Conservation (phyloP, 192 early-diverging fungal genomes). For the Powellomyces hirtus region DNA sequence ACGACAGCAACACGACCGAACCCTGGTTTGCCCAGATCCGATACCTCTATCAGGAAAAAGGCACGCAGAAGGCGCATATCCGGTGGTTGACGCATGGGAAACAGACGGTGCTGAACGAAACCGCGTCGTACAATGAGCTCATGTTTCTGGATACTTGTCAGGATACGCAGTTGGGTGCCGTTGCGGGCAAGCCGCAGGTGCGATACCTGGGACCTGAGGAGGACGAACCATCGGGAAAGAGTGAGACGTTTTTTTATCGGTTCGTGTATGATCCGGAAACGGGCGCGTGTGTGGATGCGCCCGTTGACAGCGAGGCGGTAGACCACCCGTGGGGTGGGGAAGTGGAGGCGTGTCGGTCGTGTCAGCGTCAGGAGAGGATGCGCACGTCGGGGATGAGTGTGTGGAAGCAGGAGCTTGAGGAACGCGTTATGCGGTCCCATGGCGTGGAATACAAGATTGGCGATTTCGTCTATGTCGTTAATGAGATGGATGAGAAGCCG, state of each 20-base stretch:
- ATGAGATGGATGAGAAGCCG: constrained; percentile 39
- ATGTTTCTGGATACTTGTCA: constrained; percentile 55
- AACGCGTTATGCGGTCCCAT: constrained; percentile 12
- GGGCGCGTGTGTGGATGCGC: constrained; percentile 57
- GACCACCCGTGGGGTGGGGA: constrained; percentile 19
- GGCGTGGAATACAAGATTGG: constrained; percentile 49
- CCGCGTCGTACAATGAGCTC: constrained; percentile 52
- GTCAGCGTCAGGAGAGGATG: background rate
- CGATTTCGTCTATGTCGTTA: constrained; percentile 59
- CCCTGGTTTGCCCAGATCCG: constrained; percentile 41
- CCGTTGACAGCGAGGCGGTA: constrained; percentile 21
- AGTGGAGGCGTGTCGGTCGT: constrained; percentile 21
- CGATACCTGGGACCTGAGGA: constrained; percentile 33
- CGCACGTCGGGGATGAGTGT: background rate
- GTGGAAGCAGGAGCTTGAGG: background rate
- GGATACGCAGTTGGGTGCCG: constrained; percentile 34
- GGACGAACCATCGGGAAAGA: constrained; percentile 30
- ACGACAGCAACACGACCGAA: background rate
- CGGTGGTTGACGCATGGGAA: constrained; percentile 51
- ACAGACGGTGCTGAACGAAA: constrained; percentile 56
- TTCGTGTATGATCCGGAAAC: constrained; percentile 55
- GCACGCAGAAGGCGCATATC: constrained; percentile 37
- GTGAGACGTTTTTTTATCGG: constrained; percentile 15
- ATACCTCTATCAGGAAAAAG: constrained; percentile 39
- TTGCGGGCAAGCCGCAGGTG: constrained; percentile 49